These are phyloP conservation scores for Medicago ruthenica DNA, from an alignment of 306 rosid genomes.

Conservation along the genomic window DNA sequence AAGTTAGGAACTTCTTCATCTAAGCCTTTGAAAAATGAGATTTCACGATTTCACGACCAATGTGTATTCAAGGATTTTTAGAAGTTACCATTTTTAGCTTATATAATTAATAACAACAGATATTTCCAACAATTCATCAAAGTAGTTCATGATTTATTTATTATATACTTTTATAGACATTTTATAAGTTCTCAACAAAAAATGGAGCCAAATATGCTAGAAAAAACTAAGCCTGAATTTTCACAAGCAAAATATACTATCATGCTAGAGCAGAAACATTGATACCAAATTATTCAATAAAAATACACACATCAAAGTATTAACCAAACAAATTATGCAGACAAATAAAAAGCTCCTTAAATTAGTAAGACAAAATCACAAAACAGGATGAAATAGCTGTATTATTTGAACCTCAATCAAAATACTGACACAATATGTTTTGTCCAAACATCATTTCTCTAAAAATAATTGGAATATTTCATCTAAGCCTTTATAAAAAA, in stretches of 20 bases:
- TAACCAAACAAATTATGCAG: not conserved
- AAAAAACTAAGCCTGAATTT: not conserved
- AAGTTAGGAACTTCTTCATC: not conserved
- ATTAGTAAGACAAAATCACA: too few species aligned
- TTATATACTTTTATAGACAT: too few species aligned
- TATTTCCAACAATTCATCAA: not conserved
- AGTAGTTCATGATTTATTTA: too few species aligned
- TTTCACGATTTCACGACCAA: not conserved
- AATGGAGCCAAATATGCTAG: not conserved
- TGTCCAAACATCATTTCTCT: constrained; percentile 17
- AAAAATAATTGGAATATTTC: too few species aligned
- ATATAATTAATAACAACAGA: not conserved
- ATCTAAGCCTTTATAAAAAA: too few species aligned
- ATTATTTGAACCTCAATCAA: not conserved
- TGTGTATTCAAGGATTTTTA: not conserved
- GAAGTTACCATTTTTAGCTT: too few species aligned
- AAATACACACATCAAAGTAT: too few species aligned
- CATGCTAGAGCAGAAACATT: not conserved
- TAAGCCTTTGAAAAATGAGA: not conserved
- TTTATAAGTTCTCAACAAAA: too few species aligned
- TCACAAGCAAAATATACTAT: not conserved
- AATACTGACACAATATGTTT: not conserved
- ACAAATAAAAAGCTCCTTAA: not conserved
- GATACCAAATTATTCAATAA: not conserved
- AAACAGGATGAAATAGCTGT: not conserved